These are phyloP conservation scores for Drechmeria coniospora DNA, from an alignment of 2,329 filamentous ascomycete species.

Conservation along the genomic window DNA sequence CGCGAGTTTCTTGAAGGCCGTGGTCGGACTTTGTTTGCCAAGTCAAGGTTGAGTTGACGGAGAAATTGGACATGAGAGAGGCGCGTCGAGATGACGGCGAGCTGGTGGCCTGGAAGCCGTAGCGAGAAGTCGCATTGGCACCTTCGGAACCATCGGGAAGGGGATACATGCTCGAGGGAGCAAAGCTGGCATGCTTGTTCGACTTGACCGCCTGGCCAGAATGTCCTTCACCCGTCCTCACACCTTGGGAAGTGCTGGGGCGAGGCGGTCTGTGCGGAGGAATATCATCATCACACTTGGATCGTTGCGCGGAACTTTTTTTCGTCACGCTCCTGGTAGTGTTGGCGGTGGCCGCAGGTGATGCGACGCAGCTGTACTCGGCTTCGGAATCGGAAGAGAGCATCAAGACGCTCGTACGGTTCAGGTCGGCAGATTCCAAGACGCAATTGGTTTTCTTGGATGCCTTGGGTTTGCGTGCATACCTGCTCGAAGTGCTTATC, in stretches of 20 bases:
- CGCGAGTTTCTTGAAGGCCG: constrained; percentile 23
- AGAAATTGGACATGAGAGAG: constrained; percentile 23
- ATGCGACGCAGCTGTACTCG: constrained; percentile 13
- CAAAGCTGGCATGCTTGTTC: constrained; percentile 24
- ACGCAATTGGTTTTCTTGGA: constrained; percentile 32
- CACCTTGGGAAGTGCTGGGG: constrained; percentile 6
- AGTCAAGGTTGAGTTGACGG: constrained; percentile 17
- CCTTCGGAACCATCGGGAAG: constrained; percentile 12
- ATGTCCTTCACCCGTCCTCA: neutral
- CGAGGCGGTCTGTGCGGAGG: constrained; percentile 2
- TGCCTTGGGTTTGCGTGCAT: constrained; percentile 38
- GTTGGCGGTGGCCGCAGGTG: constrained; percentile 3
- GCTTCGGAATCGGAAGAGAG: constrained; percentile 44
- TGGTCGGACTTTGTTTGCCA: constrained; percentile 16
- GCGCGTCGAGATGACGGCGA: constrained; percentile 10
- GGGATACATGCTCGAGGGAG: constrained; percentile 25
- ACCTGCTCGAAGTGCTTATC: constrained; percentile 37
- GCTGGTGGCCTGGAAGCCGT: constrained; percentile 10
- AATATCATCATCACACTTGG: constrained; percentile 3
- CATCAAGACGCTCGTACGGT: constrained; percentile 39
- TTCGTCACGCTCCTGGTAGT: neutral
- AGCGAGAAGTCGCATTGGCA: constrained; percentile 7
- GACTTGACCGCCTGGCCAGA: constrained; percentile 16
- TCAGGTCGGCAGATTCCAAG: constrained; percentile 33
- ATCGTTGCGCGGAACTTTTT: too few relatives aligned